These are phyloP conservation scores for Meripilus lineatus DNA, from an alignment of 1,284 basidiomycete genomes.

Conservation along the genomic window DNA sequence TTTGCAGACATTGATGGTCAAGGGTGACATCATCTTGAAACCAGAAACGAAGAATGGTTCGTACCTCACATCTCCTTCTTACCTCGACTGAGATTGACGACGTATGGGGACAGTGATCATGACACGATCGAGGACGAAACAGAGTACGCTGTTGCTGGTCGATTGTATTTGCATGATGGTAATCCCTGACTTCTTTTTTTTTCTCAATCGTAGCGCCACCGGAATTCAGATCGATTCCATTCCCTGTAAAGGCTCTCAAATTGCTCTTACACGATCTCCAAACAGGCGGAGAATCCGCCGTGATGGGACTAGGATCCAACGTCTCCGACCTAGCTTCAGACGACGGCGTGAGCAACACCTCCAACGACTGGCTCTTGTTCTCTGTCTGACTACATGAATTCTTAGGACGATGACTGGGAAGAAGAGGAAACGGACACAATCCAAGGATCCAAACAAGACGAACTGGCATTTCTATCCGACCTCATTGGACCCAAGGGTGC, in stretches of 20 bases:
- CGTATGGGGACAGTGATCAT: slow-evolving; percentile 68
- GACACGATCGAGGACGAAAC: slow-evolving; percentile 88
- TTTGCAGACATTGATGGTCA: slow-evolving; percentile 61
- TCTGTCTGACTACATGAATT: slow-evolving; percentile 2
- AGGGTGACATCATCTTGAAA: slow-evolving; percentile 89
- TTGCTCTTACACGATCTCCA: slow-evolving; percentile 82
- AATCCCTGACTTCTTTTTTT: not conserved
- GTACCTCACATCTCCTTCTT: slow-evolving; percentile 23
- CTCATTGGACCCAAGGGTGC: slow-evolving; percentile 60
- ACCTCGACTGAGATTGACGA: slow-evolving; percentile 11
- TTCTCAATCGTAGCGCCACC: slow-evolving; percentile 57
- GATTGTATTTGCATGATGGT: slow-evolving; percentile 1
- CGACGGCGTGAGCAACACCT: slow-evolving; percentile 63
- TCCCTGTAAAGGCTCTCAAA: slow-evolving; percentile 91
- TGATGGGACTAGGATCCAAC: slow-evolving; percentile 45
- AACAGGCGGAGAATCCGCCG: slow-evolving; percentile 63
- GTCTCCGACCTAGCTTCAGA: slow-evolving; percentile 61
- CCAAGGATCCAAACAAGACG: slow-evolving; percentile 56
- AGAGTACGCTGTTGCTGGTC: slow-evolving; percentile 70
- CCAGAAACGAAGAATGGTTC: slow-evolving; percentile 76
- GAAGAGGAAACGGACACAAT: slow-evolving; percentile 59
- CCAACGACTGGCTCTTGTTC: not conserved
- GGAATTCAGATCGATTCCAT: slow-evolving; percentile 81
- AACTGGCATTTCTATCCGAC: slow-evolving; percentile 64
- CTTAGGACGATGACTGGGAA: slow-evolving; percentile 82